A percentile compares a stretch with the other conserved stretches of the same genome.
Conservation (phyloP, 169 alveolate genomes). For the Babesia bovis region DNA sequence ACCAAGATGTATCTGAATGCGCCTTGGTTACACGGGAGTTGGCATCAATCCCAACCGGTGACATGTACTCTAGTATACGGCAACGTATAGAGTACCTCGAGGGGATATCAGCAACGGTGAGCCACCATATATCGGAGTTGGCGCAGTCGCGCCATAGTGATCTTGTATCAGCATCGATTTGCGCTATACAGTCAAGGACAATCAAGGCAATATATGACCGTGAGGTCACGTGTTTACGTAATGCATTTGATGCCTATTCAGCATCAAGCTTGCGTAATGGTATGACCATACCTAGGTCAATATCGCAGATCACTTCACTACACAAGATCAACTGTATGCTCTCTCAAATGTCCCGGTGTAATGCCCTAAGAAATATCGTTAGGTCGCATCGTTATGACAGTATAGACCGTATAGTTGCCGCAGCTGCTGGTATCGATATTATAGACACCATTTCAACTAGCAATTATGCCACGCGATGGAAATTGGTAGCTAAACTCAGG, state of each 20-base stretch:
- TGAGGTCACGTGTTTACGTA: conserved; percentile 8
- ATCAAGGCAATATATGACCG: not conserved
- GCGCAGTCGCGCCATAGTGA: conserved; percentile 35
- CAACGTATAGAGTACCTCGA: conserved; percentile 41
- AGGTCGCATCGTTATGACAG: not conserved
- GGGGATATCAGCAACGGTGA: conserved; percentile 13
- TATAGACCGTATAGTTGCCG: conserved; percentile 21
- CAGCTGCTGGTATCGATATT: conserved; percentile 23
- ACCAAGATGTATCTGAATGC: no score
- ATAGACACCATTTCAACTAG: not conserved
- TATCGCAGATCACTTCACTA: not conserved
- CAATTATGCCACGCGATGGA: not conserved
- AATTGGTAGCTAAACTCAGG: not conserved
- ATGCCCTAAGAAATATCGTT: conserved; percentile 1
- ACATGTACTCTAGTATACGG: not conserved
- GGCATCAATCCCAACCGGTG: not conserved
- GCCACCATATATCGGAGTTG: conserved; percentile 42
- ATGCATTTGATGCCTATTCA: conserved; percentile 32
- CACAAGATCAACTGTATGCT: not conserved
- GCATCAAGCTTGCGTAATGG: conserved; percentile 39
- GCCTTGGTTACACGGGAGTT: not conserved
- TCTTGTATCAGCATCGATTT: conserved; percentile 19
- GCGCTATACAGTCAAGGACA: not conserved
- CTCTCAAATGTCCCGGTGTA: not conserved
- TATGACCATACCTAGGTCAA: not conserved